These are phyloP conservation scores for Cyclocybe cylindracea DNA, from an alignment of 768 basidiomycete species.

Conservation along the genomic window DNA sequence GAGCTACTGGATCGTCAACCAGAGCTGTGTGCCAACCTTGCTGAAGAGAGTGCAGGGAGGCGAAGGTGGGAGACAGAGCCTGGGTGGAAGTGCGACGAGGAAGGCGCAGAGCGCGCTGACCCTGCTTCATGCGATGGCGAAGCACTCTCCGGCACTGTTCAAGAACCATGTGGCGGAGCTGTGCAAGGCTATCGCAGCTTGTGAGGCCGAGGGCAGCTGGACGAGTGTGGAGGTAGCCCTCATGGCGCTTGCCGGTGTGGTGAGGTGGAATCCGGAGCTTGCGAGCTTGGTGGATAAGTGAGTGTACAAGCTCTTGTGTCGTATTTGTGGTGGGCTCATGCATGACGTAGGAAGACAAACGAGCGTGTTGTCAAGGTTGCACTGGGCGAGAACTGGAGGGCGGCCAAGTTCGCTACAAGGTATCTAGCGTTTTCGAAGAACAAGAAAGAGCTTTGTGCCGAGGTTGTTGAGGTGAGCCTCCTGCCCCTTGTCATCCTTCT, in stretches of 20 bases:
- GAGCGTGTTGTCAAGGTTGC: conserved; percentile 66
- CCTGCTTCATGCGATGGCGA: conserved; percentile 64
- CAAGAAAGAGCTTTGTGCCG: conserved; percentile 46
- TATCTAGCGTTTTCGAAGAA: conserved; percentile 63
- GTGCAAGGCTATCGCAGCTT: conserved; percentile 69
- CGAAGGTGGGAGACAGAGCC: conserved; percentile 34
- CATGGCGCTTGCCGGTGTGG: conserved; percentile 74
- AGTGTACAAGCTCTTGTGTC: conserved; percentile 25
- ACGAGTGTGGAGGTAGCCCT: conserved; percentile 57
- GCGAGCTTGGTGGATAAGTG: conserved; percentile 65
- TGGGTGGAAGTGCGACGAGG: conserved; percentile 19
- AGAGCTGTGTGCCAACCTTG: conserved; percentile 81
- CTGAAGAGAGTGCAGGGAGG: conserved; percentile 65
- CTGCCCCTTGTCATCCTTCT: neutral
- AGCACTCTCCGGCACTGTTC: conserved; percentile 72
- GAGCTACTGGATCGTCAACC: conserved; percentile 75
- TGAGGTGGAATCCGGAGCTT: conserved; percentile 57
- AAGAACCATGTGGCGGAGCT: conserved; percentile 78
- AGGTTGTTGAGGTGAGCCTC: conserved; percentile 64
- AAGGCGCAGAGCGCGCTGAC: conserved; percentile 49
- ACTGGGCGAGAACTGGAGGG: conserved; percentile 56
- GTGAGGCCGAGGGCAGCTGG: conserved; percentile 48
- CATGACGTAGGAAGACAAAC: conserved; percentile 53
- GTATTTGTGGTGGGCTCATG: neutral
- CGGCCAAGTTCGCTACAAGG: conserved; percentile 87